Conservation (phyloP, 2,329 filamentous ascomycete genomes). For the Nothophoma quercina region DNA sequence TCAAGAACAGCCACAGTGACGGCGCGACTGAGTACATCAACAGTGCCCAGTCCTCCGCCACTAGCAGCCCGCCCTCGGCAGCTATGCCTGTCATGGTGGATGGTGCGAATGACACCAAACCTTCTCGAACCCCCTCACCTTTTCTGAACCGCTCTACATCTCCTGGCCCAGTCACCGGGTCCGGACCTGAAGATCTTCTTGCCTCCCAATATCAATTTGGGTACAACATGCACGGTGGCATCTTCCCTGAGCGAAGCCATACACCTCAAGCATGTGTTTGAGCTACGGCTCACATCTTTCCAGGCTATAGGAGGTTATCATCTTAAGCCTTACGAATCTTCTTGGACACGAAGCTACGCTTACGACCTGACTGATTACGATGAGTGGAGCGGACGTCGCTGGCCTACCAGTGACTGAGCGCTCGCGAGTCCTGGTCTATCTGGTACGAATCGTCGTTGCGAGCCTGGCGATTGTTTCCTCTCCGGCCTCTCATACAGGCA, state of each 20-base stretch:
- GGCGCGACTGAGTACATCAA: slow-evolving; percentile 41
- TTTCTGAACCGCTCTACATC: slow-evolving; percentile 53
- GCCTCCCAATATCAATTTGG: slow-evolving; percentile 54
- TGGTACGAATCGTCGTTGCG: slow-evolving; percentile 41
- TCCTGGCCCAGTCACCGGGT: slow-evolving; percentile 51
- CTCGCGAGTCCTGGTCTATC: slow-evolving; percentile 44
- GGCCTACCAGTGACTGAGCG: slow-evolving; percentile 32
- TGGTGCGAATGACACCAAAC: slow-evolving; percentile 48
- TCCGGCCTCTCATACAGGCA: slow-evolving; percentile 21
- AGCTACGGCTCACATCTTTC: slow-evolving; percentile 17
- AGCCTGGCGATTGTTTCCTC: slow-evolving; percentile 30
- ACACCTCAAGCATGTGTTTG: slow-evolving; percentile 54
- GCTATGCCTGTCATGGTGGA: slow-evolving; percentile 46
- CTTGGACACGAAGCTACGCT: slow-evolving; percentile 46
- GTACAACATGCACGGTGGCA: slow-evolving; percentile 50
- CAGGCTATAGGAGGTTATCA: slow-evolving; percentile 10
- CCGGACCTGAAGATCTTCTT: slow-evolving; percentile 50
- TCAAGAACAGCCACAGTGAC: slow-evolving; percentile 36
- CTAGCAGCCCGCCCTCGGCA: slow-evolving; percentile 49
- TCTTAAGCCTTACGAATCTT: slow-evolving; percentile 43
- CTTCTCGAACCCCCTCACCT: slow-evolving; percentile 41
- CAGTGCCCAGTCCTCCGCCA: slow-evolving; percentile 43
- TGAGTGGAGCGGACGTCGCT: slow-evolving; percentile 47
- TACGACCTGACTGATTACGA: slow-evolving; percentile 43
- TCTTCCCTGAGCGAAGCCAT: slow-evolving; percentile 55